phyloP scores from a whole-genome alignment of 164 flowering plant species.

The Houttuynia cordata region DNA sequence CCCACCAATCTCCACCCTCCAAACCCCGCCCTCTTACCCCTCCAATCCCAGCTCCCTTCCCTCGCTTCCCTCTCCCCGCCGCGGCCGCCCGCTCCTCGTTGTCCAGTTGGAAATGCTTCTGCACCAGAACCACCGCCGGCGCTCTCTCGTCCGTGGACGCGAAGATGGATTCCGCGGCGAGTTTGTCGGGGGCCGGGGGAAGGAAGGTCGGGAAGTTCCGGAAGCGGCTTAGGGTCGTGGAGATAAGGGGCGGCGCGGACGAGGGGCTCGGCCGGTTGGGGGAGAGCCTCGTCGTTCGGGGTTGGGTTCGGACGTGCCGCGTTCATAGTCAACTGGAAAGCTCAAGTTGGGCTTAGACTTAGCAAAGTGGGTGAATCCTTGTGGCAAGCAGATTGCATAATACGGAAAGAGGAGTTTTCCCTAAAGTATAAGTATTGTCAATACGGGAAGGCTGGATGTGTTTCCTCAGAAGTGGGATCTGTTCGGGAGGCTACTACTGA shows the following conservation, averaged over 20 bases:
- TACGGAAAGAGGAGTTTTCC: too few species aligned
- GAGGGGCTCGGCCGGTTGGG: constrained; percentile 67
- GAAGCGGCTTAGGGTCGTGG: constrained; percentile 52
- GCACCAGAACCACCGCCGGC: constrained; percentile 16
- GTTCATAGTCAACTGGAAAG: too few species aligned
- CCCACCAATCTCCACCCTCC: constrained; percentile 3
- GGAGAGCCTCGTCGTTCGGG: constrained; percentile 46
- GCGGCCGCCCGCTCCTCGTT: background rate
- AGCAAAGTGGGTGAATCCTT: too few species aligned
- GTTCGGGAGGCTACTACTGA: too few species aligned
- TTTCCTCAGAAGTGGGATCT: too few species aligned
- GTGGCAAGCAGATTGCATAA: too few species aligned
- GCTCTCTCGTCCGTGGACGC: constrained; percentile 31
- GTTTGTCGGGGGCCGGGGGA: constrained; percentile 8
- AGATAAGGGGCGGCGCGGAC: constrained; percentile 62
- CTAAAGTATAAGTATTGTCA: too few species aligned
- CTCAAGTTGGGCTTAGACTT: too few species aligned
- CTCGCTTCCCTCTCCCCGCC: constrained; percentile 1
- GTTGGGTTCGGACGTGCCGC: constrained; percentile 92
- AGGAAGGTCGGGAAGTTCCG: constrained; percentile 48
- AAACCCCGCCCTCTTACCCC: constrained; percentile 1
- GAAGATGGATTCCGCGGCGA: constrained; percentile 15
- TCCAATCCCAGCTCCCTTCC: constrained; percentile 10
- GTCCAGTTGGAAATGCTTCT: constrained; percentile 17
- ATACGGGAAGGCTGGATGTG: too few species aligned